A percentile compares a stretch with the other conserved stretches of the same genome.
These are phyloP conservation scores for Aspergillus funiculosus DNA, from an alignment of 495 filamentous ascomycete genomes.

Conservation along the genomic window DNA sequence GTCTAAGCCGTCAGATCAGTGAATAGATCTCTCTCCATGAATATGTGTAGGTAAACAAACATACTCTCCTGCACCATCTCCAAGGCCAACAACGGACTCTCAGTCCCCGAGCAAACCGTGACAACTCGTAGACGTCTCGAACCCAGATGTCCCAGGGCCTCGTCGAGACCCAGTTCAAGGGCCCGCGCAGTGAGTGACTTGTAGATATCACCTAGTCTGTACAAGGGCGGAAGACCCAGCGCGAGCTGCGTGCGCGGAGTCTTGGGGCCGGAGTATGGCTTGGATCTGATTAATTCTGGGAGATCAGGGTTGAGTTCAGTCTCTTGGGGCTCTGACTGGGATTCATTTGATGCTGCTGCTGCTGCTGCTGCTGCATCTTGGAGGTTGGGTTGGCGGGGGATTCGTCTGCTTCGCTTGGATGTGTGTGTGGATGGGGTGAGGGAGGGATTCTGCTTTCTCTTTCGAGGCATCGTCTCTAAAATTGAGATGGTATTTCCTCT, in stretches of 20 bases:
- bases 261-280: conserved; percentile 7
- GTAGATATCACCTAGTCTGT: conserved; percentile 46
- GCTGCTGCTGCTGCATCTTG: not conserved
- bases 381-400: not conserved
- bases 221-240: conserved; percentile 39
- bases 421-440: not conserved
- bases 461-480: conserved; percentile 4
- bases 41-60: conserved; percentile 10
- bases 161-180: conserved; percentile 27
- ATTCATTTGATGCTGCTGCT: not conserved
- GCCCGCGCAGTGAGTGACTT: conserved; percentile 39
- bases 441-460: not conserved
- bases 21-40: not conserved
- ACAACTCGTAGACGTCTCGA: conserved; percentile 52
- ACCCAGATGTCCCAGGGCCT: conserved; percentile 34
- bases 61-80: conserved; percentile 44
- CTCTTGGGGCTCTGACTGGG: not conserved
- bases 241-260: conserved; percentile 20
- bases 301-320: conserved; percentile 7
- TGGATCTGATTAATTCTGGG: conserved; percentile 18
- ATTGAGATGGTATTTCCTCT: conserved; percentile 3
- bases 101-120: conserved; percentile 81
- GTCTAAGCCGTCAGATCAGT: conserved; percentile 18
- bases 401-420: conserved; percentile 1
- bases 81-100: conserved; percentile 67